Evolutionary conservation across 257 asterid species (phyloP), one percentile per base, ranked within the genome.

Genomic region (Nicotiana undulata): DNA sequence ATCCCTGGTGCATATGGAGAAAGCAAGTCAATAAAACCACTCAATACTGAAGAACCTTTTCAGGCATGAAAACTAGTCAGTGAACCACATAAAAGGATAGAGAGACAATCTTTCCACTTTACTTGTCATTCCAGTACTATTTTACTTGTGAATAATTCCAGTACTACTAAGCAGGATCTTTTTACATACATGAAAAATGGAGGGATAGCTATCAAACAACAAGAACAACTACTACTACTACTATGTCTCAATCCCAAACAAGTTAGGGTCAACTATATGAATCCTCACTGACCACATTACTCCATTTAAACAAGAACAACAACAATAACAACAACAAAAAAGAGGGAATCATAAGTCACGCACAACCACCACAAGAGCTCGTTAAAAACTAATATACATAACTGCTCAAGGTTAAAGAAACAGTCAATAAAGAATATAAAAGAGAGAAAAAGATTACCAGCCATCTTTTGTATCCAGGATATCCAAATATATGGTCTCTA

Each of bases 401-500:
- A 60, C 44, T 51, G 64, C 29, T 6, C 22, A 75, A 22, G 11
- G 9, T 75, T 46, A 32, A 8, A 24, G 16, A 9, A 29, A 4
- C 58, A 76, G 66, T 31, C 5, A 32, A 55, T 29, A 6, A 56
- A 53, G 53, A 18, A 37, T n/a, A 18, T 32, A 59, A 60, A 20
- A 80, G 46, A 46, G 29, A n/a, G 63, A 82, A 17, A 18, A 44
- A 81, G 2, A 24, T 85, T 78, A 95, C 98, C 98, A 95, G 90
- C 96, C 99, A 70, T 88, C 98, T 75, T 87, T 84, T 32, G 98
- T 77, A 82, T 89, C 86, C 72, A 1, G 80, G 81, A 93, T 90
- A 75, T 91, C 97, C 92, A 95, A 70, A 88, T 90, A 93, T 82
- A 66, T 64, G 26, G 90, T 93, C 84, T 95, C 92, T 18, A 93